Base-by-base conservation (phyloP, 2,329 filamentous ascomycete genomes). In the Graphilbum fragrans region DNA sequence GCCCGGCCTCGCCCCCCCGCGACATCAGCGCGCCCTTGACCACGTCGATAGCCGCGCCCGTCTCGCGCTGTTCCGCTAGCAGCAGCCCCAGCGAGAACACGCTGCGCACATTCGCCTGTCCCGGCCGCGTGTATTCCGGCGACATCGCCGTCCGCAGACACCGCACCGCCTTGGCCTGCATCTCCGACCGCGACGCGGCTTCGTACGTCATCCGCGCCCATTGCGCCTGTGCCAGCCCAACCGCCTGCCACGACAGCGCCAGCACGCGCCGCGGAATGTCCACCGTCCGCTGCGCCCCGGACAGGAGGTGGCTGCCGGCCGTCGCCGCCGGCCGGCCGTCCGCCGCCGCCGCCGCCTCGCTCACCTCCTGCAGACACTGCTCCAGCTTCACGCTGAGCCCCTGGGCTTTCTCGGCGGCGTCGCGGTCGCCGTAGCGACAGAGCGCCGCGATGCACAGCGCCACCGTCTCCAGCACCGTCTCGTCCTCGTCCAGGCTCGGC, bases 201-300 rank as follows among this genome's bases (percentile, higher is more conserved):
- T 94, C 80, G 44, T 79, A 84, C 0, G 88, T 94, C 54, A 81
- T 70, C 40, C 80, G 76, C 35, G 88, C 86, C 86, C 86, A 95
- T 47, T 90, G 81, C 2, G 88, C 86, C 50, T 92, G 80, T 14
- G 84, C 82, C 41, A 94, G 69, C 1, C 90, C 92, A 47, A 96
- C 81, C 8, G 86, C 84, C 52, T 87, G 79, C 72, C 90, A 93
- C 20, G 84, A 76, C 44, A 79, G 61, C 3, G 82, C 81, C 42
- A 90, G 62, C 12, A 78, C 69, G 20, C 67, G 65, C 5, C 76
- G 70, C 23, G 77, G 65, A 4, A 90, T 42, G 35, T 47, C 41
- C 10, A 35, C 35, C n/a, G 35, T 42, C 29, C 8, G n/a, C 5
- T 33, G 34, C 3, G 42, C 35, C 9, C 35, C 53, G 48, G 42